Conservation (phyloP, 78 protist species). For the Diacronema lutheri region DNA sequence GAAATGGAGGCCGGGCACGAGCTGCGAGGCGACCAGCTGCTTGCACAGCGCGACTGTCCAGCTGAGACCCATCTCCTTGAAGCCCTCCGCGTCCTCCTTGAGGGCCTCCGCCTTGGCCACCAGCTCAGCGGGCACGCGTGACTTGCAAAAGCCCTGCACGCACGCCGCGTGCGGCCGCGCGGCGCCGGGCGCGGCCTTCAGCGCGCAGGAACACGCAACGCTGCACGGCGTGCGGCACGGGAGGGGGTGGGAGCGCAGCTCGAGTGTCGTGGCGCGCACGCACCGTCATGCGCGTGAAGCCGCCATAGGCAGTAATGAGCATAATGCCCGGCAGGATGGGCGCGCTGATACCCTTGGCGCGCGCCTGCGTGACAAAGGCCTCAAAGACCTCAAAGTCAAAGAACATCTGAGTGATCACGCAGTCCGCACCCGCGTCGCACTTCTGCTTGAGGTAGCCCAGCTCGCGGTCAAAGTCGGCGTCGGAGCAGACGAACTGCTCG, state of each 20-base stretch:
- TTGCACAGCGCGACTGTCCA: neutral
- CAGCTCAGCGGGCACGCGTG: neutral
- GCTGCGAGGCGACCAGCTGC: neutral
- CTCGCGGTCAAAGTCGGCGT: neutral
- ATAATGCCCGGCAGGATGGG: slow-evolving; percentile 23
- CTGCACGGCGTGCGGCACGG: neutral
- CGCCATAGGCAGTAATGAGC: neutral
- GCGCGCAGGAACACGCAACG: too few species aligned
- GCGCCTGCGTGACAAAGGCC: neutral
- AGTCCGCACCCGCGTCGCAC: slow-evolving; percentile 11
- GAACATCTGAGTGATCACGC: neutral
- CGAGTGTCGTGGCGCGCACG: too few species aligned
- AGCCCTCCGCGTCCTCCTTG: neutral
- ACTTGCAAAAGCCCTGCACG: slow-evolving; percentile 11
- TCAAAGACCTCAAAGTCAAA: neutral
- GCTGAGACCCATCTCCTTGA: neutral
- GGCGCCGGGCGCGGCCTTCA: too few species aligned
- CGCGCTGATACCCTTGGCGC: neutral
- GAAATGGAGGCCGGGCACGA: slow-evolving; percentile 19
- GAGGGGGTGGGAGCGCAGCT: too few species aligned
- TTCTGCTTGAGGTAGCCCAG: slow-evolving; percentile 6
- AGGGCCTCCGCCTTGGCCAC: neutral
- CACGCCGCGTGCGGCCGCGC: too few species aligned
- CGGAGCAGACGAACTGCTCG: slow-evolving; percentile 15
- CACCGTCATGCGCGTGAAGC: neutral